Base-by-base conservation (phyloP, 495 filamentous ascomycete species). In the Stereocaulon alpinum region DNA sequence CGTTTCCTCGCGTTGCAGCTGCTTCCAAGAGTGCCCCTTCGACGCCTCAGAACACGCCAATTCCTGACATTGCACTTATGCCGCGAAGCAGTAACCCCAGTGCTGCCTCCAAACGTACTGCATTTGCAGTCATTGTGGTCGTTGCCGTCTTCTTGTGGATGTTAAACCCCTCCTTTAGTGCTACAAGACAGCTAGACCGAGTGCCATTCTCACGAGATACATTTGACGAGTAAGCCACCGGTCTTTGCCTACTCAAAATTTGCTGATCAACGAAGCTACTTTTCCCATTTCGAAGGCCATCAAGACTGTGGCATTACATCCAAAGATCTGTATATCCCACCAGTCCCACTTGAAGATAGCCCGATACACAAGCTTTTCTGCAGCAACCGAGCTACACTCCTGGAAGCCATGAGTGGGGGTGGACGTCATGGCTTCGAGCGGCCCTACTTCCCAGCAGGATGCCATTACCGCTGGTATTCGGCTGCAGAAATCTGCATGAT, bases 381-480 rank as follows among this genome's bases (percentile, higher is more conserved):
- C 61, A 67, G 62, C 29, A 73, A 64, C 40, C 72, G 74, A 29
- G 66, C 66, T 18, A 63, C 56, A 15, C 64, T 80, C 22, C 67
- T 80, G 0, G 68, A 68, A 54, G 73, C 76, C 20, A 72, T 79
- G 68, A 76, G 72, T 61, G 70, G 67, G 32, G 77, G 77, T 32
- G 73, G 73, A 15, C 69, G 76, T 56, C 70, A 76, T 67, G 75
- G 76, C 15, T 76, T 75, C 56, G 75, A 77, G 53, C 71, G 66
- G 6, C 70, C 75, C 1, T 80, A 72, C 60, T 64, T 59, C 24
- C 52, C 60, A 24, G 44, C 56, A 71, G 74, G 70, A 41, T 80
- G 76, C 56, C 72, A 71, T 40, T 77, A 76, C 61, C 74, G 67
- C 24, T 78, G 77, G 77, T 79, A 72, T 58, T 67, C 71, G 15